Conservation (phyloP, 352 stramenopile genomes). For the Globisporangium solare region DNA sequence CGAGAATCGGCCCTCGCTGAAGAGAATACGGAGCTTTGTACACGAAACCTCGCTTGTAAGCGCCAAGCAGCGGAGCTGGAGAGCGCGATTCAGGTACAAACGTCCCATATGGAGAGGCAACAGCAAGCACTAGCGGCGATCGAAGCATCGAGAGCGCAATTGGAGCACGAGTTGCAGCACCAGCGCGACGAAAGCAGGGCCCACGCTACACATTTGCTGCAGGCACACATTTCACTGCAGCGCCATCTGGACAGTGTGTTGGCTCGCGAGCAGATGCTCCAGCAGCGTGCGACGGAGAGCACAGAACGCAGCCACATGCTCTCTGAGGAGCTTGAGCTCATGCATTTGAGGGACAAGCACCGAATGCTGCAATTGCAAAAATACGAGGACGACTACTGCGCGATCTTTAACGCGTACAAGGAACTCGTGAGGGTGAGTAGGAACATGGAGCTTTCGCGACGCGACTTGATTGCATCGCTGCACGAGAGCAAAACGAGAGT, state of each 20-base stretch:
- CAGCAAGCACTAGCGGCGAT: constrained; percentile 25
- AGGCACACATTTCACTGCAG: constrained; percentile 22
- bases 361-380: constrained; percentile 6
- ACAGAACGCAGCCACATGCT: constrained; percentile 12
- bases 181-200: constrained; percentile 20
- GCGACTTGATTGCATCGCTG: constrained; percentile 24
- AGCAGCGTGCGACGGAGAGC: constrained; percentile 9
- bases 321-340: constrained; percentile 9
- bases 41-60: constrained; percentile 14
- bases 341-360: constrained; percentile 10
- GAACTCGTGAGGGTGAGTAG: constrained; percentile 17
- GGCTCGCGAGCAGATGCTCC: not conserved
- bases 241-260: constrained; percentile 13
- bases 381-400: constrained; percentile 21
- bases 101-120: constrained; percentile 19
- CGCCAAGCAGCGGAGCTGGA: constrained; percentile 9
- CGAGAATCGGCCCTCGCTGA: not conserved
- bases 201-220: constrained; percentile 30
- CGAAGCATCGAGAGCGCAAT: constrained; percentile 2
- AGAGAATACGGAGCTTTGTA: not conserved
- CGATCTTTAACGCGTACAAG: constrained; percentile 15
- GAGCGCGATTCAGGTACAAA: constrained; percentile 17
- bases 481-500: constrained; percentile 27
- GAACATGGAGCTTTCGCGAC: constrained; percentile 27
- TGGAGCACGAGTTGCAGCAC: not conserved